phyloP scores from a whole-genome alignment of 1,139 yeast species.

The Blastobotrys niveus region DNA sequence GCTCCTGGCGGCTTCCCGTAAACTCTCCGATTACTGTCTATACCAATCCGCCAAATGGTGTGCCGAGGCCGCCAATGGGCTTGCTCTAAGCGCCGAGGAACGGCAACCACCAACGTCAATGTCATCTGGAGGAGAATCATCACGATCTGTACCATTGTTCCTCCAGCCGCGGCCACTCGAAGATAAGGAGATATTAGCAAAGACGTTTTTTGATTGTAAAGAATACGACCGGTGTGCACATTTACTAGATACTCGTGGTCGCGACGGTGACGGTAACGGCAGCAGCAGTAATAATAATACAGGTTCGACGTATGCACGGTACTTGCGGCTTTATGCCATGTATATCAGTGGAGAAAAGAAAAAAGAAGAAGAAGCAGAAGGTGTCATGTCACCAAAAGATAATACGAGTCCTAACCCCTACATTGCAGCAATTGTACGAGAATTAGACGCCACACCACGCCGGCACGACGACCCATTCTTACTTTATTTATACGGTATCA shows the following conservation, averaged over 20 bases:
- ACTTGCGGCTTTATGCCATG: constrained; percentile 62
- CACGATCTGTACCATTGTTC: constrained; percentile 15
- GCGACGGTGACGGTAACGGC: no score
- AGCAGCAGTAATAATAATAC: not conserved
- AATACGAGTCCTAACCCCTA: constrained; percentile 34
- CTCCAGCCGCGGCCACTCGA: constrained; percentile 11
- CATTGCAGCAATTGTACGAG: constrained; percentile 31
- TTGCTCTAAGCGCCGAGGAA: constrained; percentile 26
- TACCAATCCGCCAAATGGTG: constrained; percentile 75
- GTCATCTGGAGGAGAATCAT: no score
- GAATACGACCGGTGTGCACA: constrained; percentile 79
- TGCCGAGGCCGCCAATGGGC: constrained; percentile 67
- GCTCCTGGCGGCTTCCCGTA: constrained; percentile 38
- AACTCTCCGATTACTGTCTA: constrained; percentile 46
- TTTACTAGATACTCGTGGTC: constrained; percentile 41
- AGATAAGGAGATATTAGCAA: constrained; percentile 47
- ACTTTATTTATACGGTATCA: constrained; percentile 56
- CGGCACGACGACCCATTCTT: constrained; percentile 50
- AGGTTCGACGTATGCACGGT: constrained; percentile 47
- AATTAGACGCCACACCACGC: constrained; percentile 25
- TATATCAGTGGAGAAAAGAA: constrained; percentile 64
- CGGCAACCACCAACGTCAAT: constrained; percentile 19
- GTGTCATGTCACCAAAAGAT: constrained; percentile 47
- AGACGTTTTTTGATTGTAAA: constrained; percentile 70
- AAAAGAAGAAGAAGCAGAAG: constrained; percentile 68